Conservation (phyloP, 129 eudicot species). For the Pseudognaphalium luteoalbum region DNA sequence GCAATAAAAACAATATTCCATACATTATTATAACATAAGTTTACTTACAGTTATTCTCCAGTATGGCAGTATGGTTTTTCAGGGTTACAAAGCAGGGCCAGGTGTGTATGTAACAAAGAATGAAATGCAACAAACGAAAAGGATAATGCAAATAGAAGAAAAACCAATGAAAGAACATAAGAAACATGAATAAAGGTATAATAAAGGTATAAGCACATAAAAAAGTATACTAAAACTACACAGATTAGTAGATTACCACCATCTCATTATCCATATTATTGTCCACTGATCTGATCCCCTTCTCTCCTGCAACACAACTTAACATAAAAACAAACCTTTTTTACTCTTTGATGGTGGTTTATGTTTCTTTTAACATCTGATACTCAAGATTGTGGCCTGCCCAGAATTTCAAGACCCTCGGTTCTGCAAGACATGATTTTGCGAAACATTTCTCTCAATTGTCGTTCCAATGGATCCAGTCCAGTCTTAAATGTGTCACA, state of each 20-base stretch:
- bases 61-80: neutral
- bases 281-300: slow-evolving; percentile 17
- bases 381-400: slow-evolving; percentile 38
- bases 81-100: neutral
- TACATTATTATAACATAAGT: neutral
- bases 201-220: slow-evolving; percentile 35
- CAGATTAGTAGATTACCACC: slow-evolving; percentile 28
- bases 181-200: slow-evolving; percentile 40
- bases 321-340: neutral
- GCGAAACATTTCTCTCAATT: slow-evolving; percentile 62
- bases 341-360: neutral
- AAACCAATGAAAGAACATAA: slow-evolving; percentile 24
- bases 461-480: slow-evolving; percentile 68
- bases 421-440: slow-evolving; percentile 70
- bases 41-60: neutral
- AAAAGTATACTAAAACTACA: slow-evolving; percentile 27
- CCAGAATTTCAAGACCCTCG: slow-evolving; percentile 65
- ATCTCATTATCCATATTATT: slow-evolving; percentile 20
- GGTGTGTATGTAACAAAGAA: slow-evolving; percentile 29
- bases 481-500: slow-evolving; percentile 55
- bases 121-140: slow-evolving; percentile 20
- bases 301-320: slow-evolving; percentile 19
- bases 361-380: slow-evolving; percentile 18
- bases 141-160: slow-evolving; percentile 7
- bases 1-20: neutral